Evolutionary conservation across 768 basidiomycete species (phyloP), one percentile per base, ranked within the genome.

Genomic region (Tulasnella sp.): DNA sequence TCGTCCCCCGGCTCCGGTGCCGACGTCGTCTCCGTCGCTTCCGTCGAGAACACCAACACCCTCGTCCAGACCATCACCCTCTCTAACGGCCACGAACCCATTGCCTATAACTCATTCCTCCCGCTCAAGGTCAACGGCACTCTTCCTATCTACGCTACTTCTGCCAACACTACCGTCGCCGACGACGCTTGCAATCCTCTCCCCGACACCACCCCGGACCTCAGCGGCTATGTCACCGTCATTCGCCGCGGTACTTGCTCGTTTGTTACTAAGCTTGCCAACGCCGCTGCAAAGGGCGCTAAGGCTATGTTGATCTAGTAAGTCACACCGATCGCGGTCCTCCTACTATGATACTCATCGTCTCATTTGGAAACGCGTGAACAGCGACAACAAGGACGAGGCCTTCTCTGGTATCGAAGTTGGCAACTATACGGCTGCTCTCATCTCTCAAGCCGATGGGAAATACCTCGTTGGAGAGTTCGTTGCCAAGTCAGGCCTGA

Each of bases 371-470:
- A 26, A 12, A 5, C 22, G 1, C 4, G 8, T 22, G 22, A 32
- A 19, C 12, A 36, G 72, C 22, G 40, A 19, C 62, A 87, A 86
- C 74, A 85, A 86, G 68, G 86, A 84, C 34, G 80, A 72, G 72
- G 85, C 84, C 5, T 84, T 87, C 65, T 70, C 77, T 47, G 80
- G 76, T 6, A 83, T 86, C 72, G 71, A 29, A 3, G 73, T 47
- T 8, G 59, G 69, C 2, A 66, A 71, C 44, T 70, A 26, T 40
- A 64, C 73, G 8, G 44, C 84, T 11, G 79, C 84, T 0, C 78
- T 87, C 22, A 88, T 88, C 65, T 85, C 84, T 74, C 82, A 84
- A 16, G 82, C 80, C 1, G 86, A 87, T 77, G 87, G 87, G 37
- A 81, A 35, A 26, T 64, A 59, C 62, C 71, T 72, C 19, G 71